Evolutionary conservation across 2,329 filamentous ascomycete genomes (phyloP).

Genomic region (Periconia digitata): DNA sequence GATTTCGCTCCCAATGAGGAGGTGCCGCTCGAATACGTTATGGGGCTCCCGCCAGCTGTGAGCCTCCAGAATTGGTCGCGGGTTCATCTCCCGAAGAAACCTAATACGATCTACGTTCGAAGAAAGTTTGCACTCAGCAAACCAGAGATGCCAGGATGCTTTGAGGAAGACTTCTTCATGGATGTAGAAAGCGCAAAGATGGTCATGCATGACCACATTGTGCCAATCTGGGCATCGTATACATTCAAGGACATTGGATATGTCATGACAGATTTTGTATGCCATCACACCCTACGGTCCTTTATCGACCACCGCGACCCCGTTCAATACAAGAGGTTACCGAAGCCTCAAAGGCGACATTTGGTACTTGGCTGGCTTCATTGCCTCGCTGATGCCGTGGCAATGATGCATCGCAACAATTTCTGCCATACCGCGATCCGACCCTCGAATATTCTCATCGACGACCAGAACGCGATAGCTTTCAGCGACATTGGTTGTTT

Average conservation of each 20-base stretch:
- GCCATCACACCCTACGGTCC: conserved; percentile 67
- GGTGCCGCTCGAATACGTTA: conserved; percentile 68
- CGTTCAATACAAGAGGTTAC: conserved; percentile 61
- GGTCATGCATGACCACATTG: conserved; percentile 68
- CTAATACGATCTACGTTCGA: conserved; percentile 60
- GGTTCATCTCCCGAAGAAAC: conserved; percentile 65
- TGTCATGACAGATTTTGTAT: conserved; percentile 66
- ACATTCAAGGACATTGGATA: conserved; percentile 65
- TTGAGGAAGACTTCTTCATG: conserved; percentile 57
- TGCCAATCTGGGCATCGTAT: conserved; percentile 72
- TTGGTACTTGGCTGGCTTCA: conserved; percentile 74
- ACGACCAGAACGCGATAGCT: conserved; percentile 65
- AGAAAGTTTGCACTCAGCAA: conserved; percentile 58
- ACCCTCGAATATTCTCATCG: conserved; percentile 70
- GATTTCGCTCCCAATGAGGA: conserved; percentile 68
- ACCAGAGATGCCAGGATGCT: conserved; percentile 29
- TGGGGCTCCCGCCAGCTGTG: conserved; percentile 56
- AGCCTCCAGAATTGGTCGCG: conserved; percentile 56
- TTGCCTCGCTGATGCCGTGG: conserved; percentile 69
- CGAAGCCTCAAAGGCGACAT: conserved; percentile 61
- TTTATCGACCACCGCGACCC: conserved; percentile 66
- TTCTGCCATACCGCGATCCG: conserved; percentile 69
- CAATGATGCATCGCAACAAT: conserved; percentile 66
- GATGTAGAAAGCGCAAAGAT: conserved; percentile 62
- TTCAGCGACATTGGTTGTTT: conserved; percentile 62